These are phyloP conservation scores for Dictyostelium discoideum DNA, from an alignment of 78 protist genomes.

Conservation along the genomic window DNA sequence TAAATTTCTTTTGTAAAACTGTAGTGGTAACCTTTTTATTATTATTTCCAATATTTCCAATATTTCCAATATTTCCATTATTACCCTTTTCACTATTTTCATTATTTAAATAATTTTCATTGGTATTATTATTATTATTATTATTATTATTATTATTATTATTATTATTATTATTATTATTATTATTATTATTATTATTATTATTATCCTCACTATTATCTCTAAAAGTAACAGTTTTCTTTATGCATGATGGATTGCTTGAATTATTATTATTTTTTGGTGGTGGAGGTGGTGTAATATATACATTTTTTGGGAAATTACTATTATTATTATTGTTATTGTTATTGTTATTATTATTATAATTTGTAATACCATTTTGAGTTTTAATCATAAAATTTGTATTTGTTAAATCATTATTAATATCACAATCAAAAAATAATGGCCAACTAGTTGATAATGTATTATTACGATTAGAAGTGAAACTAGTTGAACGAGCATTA, in stretches of 20 bases:
- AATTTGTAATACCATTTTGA: not conserved
- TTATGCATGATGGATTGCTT: not conserved
- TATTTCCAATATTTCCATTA: not conserved
- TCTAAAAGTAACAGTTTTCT: conserved; percentile 30
- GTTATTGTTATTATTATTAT: conserved; percentile 2
- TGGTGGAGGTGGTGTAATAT: not conserved
- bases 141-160: not conserved
- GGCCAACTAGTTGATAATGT: conserved; percentile 1
- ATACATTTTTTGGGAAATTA: not conserved
- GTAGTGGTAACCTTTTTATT: not conserved
- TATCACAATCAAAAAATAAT: conserved; percentile 7
- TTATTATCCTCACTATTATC: not conserved
- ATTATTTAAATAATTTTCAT: not conserved
- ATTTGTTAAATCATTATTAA: not conserved
- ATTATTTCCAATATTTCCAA: not conserved
- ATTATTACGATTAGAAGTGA: not conserved
- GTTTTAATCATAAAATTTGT: not conserved
- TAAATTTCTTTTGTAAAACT: not conserved
- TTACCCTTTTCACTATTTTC: not conserved
- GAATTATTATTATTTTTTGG: conserved; percentile 6
- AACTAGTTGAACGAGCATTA: not conserved
- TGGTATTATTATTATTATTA: not conserved
- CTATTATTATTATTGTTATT: not conserved
- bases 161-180: not conserved
- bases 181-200: not conserved